Conservation (phyloP, 1,139 yeast species). For the Hemisphaericaspora subhashii region DNA sequence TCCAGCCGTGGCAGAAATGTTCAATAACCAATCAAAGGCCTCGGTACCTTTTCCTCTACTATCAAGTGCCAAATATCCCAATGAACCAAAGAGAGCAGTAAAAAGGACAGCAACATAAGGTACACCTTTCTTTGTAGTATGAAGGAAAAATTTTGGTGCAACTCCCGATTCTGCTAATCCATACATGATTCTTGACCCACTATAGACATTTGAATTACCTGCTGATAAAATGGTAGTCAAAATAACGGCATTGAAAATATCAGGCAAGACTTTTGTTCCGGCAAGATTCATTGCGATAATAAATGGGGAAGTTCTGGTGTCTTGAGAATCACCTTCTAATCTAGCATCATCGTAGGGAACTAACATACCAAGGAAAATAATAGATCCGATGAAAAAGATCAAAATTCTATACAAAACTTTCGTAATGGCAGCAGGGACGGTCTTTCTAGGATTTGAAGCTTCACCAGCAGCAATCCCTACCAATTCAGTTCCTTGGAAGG, state of each 20-base stretch:
- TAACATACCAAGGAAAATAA: conserved; percentile 18
- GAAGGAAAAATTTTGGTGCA: conserved; percentile 7
- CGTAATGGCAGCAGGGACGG: conserved; percentile 17
- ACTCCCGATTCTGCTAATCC: conserved; percentile 18
- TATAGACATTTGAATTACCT: conserved; percentile 29
- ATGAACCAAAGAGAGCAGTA: conserved; percentile 28
- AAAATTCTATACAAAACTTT: conserved; percentile 18
- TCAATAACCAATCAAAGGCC: conserved; percentile 83
- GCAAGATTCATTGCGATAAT: conserved; percentile 15
- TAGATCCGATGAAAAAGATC: conserved; percentile 17
- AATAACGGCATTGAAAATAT: conserved; percentile 21
- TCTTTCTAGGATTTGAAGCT: conserved; percentile 17
- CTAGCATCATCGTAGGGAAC: conserved; percentile 19
- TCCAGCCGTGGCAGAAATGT: conserved; percentile 77
- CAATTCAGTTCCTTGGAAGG: conserved; percentile 39
- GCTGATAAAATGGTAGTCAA: conserved; percentile 25
- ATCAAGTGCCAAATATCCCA: conserved; percentile 69
- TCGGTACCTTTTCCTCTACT: conserved; percentile 57
- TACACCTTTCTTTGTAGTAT: conserved; percentile 16
- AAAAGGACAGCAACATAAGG: conserved; percentile 21
- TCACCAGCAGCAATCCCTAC: conserved; percentile 30
- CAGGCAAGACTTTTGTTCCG: conserved; percentile 10
- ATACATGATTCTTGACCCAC: conserved; percentile 25
- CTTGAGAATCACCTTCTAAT: conserved; percentile 9
- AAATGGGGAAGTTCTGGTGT: conserved; percentile 19